These are phyloP conservation scores for Salix udensis DNA, from an alignment of 345 rosid species.

Conservation along the genomic window DNA sequence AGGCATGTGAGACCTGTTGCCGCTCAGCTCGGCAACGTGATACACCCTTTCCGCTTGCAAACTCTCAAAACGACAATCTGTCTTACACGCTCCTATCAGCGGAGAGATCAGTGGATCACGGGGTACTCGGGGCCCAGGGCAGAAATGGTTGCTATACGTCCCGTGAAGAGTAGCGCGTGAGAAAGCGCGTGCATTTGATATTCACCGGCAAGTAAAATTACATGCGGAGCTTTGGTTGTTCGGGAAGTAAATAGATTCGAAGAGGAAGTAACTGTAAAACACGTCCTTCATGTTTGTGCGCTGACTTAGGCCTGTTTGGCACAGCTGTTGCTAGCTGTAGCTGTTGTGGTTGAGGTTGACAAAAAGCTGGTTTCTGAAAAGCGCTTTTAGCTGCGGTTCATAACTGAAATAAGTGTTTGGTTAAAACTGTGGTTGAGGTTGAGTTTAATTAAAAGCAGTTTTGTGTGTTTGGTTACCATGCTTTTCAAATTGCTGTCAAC, in stretches of 20 bases:
- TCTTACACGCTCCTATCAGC: not conserved
- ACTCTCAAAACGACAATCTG: not conserved
- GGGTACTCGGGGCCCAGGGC: not conserved
- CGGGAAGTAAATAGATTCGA: not conserved
- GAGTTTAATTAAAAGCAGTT: too few species aligned
- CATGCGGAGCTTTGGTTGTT: not conserved
- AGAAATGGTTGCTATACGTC: not conserved
- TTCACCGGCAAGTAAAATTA: not conserved
- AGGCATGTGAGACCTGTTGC: not conserved
- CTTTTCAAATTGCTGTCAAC: too few species aligned
- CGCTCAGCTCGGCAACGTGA: not conserved
- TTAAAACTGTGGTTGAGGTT: too few species aligned
- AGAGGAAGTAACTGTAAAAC: not conserved
- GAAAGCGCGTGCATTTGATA: not conserved
- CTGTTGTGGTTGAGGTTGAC: too few species aligned
- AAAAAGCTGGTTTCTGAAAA: too few species aligned
- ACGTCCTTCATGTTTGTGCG: not conserved
- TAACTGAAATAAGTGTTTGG: too few species aligned
- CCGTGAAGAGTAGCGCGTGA: not conserved
- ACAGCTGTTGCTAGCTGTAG: too few species aligned
- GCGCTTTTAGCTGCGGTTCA: too few species aligned
- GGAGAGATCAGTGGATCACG: not conserved
- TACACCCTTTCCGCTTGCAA: not conserved
- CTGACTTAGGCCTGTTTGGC: too few species aligned
- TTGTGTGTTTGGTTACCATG: too few species aligned